A percentile compares a stretch with the other conserved stretches of the same genome.
phyloP scores from a whole-genome alignment of 345 rosid species.

The Anastatica hierochuntica region DNA sequence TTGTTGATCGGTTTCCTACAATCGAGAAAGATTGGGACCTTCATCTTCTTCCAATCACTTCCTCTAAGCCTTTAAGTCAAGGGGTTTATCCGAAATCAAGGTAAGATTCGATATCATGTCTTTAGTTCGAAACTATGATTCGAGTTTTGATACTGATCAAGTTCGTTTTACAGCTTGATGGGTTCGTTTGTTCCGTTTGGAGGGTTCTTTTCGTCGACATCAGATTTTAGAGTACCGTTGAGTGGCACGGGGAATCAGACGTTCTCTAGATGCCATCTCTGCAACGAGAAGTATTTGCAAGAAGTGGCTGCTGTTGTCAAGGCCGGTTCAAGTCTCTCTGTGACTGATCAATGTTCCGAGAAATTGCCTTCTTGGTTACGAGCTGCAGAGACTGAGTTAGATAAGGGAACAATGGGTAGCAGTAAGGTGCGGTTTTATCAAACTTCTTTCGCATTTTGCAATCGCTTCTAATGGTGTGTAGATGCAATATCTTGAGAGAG shows the following conservation, averaged over 20 bases:
- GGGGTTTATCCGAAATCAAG: slow-evolving; percentile 43
- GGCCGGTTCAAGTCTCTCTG: slow-evolving; percentile 25
- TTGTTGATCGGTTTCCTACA: slow-evolving; percentile 35
- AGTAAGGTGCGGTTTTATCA: slow-evolving; percentile 30
- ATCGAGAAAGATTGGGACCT: slow-evolving; percentile 57
- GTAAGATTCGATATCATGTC: slow-evolving; percentile 11
- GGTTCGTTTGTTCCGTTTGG: slow-evolving; percentile 69
- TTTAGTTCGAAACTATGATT: too few species aligned
- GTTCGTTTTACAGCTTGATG: slow-evolving; percentile 77
- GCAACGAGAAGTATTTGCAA: slow-evolving; percentile 51
- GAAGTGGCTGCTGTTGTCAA: slow-evolving; percentile 38
- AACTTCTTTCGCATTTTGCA: not conserved
- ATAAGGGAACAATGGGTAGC: slow-evolving; percentile 28
- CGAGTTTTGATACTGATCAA: too few species aligned
- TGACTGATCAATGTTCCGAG: slow-evolving; percentile 22
- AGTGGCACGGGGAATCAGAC: slow-evolving; percentile 24
- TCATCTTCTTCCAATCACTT: slow-evolving; percentile 46
- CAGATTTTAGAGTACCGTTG: slow-evolving; percentile 34
- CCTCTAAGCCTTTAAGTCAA: slow-evolving; percentile 31
- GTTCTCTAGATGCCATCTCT: slow-evolving; percentile 38
- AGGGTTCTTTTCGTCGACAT: slow-evolving; percentile 52
- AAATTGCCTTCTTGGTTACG: slow-evolving; percentile 44
- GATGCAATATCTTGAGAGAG: slow-evolving; percentile 39
- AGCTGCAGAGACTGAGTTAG: slow-evolving; percentile 28
- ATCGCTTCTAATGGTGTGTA: too few species aligned